phyloP scores from a whole-genome alignment of 2,329 filamentous ascomycete species.

The Ophiosphaerella narmari region DNA sequence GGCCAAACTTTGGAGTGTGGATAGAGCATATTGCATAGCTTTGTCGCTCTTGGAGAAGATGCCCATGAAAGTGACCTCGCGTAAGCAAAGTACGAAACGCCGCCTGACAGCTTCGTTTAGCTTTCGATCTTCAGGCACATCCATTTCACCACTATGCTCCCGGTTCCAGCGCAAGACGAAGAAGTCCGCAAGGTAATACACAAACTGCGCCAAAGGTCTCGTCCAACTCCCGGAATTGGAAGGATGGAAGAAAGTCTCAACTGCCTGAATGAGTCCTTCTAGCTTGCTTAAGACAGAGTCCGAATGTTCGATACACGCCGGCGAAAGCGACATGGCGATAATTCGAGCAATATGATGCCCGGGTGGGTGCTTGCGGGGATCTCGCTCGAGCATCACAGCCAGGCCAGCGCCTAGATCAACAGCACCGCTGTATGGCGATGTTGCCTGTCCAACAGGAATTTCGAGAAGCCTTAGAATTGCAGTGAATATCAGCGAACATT shows the following conservation, averaged over 20 bases:
- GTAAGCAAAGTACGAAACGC: constrained; percentile 85
- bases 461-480: constrained; percentile 86
- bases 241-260: constrained; percentile 98
- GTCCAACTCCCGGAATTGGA: constrained; percentile 96
- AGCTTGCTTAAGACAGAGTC: constrained; percentile 83
- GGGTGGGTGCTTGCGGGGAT: constrained; percentile 89
- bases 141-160: constrained; percentile 89
- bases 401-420: constrained; percentile 84
- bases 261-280: constrained; percentile 89
- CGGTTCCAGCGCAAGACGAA: constrained; percentile 98
- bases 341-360: constrained; percentile 91
- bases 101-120: constrained; percentile 81
- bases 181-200: constrained; percentile 90
- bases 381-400: constrained; percentile 85
- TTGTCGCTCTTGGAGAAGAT: constrained; percentile 95
- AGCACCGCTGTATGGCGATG: constrained; percentile 80
- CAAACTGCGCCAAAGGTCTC: constrained; percentile 83
- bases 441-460: constrained; percentile 95
- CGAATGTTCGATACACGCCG: constrained; percentile 74
- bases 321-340: constrained; percentile 92
- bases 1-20: constrained; percentile 84
- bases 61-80: constrained; percentile 96
- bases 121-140: constrained; percentile 77
- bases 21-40: constrained; percentile 88
- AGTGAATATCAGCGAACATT: constrained; percentile 91